A percentile compares a stretch with the other conserved stretches of the same genome.
These are phyloP conservation scores for Aspergillus novoparasiticus DNA, from an alignment of 2,329 filamentous ascomycete genomes.

Conservation along the genomic window DNA sequence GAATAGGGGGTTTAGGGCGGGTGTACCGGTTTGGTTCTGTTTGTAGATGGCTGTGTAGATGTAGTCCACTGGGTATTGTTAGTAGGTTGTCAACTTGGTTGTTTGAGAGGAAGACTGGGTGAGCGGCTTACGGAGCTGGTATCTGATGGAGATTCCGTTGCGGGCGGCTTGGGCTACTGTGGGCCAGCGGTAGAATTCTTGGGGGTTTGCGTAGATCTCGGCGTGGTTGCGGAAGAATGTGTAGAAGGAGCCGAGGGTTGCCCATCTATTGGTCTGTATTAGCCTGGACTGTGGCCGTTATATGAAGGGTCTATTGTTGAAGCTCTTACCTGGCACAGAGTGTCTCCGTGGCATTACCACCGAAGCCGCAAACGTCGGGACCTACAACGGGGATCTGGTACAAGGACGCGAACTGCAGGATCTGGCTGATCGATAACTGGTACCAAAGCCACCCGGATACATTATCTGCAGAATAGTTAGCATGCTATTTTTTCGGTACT, in stretches of 20 bases:
- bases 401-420: not conserved
- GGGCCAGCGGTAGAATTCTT: not conserved
- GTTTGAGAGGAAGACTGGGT: not conserved
- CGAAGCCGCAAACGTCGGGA: not conserved
- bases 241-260: not conserved
- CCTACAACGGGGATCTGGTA: not conserved
- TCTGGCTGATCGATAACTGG: not conserved
- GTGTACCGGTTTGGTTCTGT: not conserved
- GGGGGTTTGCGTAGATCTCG: not conserved
- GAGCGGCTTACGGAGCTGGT: not conserved
- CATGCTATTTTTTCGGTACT: not conserved
- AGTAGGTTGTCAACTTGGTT: accelerated
- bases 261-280: not conserved
- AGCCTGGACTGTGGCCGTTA: not conserved
- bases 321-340: not conserved
- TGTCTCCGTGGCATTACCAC: not conserved
- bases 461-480: not conserved
- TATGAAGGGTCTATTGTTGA: not conserved
- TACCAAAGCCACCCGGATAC: not conserved
- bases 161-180: not conserved
- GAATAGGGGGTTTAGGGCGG: not conserved
- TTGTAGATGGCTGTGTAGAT: not conserved
- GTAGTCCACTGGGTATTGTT: not conserved
- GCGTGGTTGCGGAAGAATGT: not conserved
- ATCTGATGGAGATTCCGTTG: not conserved